Evolutionary conservation across 2,329 filamentous ascomycete genomes (phyloP), one percentile per base, ranked within the genome.

Genomic region (Colletotrichum shisoi): DNA sequence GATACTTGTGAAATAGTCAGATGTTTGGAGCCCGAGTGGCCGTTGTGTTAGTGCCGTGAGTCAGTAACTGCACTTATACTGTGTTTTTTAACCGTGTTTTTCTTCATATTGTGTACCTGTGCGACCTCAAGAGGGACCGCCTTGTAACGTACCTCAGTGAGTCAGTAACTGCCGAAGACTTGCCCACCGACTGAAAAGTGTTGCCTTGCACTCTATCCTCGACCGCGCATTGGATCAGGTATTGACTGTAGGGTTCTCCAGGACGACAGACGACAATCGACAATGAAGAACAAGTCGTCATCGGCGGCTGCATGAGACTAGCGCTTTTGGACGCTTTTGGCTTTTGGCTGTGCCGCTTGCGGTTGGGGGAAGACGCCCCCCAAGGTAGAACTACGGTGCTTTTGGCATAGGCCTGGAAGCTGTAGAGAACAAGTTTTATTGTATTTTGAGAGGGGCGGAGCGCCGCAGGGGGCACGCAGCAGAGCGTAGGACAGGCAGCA

Each of bases 271-370:
- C 31, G 11, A 31, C 21, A 21, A 53, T 31, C 31, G 11, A 31
- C 21, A 21, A 53, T 39, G 49, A 63, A 63, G 53, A 53, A 4
- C 11, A 42, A 37, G 19, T 37, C 13, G 21, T 15, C 53, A 13
- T 19, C n/a, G 37, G 27, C 24, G 60, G 62, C 63, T 21, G 31
- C 54, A 57, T 44, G 15, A 13, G 27, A 24, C 52, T 39, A 45
- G 44, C 58, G 44, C 39, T 34, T 7, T 44, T 34, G 24, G 8
- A n/a, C 48, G 17, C 27, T 42, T 19, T 15, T 21, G 19, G 15
- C n/a, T 44, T 19, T 15, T 5, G 31, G 31, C 31, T 9, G 8
- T 17, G 24, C 64, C 52, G 63, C 63, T 67, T 67, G 63, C 63
- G 34, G 45, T 48, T 4, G 39, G 7, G 17, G 24, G 17, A 42